phyloP scores from a whole-genome alignment of 2,329 filamentous ascomycete species.

The Sporothrix phasma region DNA sequence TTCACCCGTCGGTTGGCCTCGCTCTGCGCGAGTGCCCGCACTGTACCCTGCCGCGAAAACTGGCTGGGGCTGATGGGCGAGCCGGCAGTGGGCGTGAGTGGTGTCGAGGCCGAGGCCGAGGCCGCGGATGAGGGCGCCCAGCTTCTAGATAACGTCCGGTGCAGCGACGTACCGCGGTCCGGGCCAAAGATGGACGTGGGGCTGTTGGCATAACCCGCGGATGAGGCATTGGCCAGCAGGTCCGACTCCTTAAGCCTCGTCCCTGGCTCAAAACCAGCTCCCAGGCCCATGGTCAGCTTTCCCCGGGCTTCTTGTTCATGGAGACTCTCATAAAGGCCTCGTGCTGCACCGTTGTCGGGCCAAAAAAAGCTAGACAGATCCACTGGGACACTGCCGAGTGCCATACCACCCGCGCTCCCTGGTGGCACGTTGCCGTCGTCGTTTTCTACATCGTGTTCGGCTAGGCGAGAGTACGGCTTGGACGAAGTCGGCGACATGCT shows the following conservation, averaged over 20 bases:
- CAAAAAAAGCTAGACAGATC: conserved; percentile 38
- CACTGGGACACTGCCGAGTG: conserved; percentile 26
- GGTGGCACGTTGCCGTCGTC: conserved; percentile 18
- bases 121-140: background rate
- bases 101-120: conserved; percentile 5
- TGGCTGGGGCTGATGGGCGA: conserved; percentile 15
- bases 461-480: conserved; percentile 24
- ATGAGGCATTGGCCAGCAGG: conserved; percentile 31
- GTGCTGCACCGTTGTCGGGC: conserved; percentile 36
- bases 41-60: conserved; percentile 27
- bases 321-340: conserved; percentile 34
- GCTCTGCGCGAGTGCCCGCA: conserved; percentile 43
- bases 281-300: conserved; percentile 48
- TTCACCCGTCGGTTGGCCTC: conserved; percentile 52
- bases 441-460: conserved; percentile 27
- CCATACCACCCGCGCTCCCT: background rate
- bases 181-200: background rate
- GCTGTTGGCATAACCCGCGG: background rate
- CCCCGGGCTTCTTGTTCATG: conserved; percentile 46
- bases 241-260: conserved; percentile 40
- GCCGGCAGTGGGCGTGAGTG: background rate
- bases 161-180: conserved; percentile 4
- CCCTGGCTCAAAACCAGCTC: conserved; percentile 41
- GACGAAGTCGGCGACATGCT: conserved; percentile 16
- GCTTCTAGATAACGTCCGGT: conserved; percentile 15